phyloP scores from a whole-genome alignment of 768 basidiomycete genomes.

The Coprinellus aureogranulatus region DNA sequence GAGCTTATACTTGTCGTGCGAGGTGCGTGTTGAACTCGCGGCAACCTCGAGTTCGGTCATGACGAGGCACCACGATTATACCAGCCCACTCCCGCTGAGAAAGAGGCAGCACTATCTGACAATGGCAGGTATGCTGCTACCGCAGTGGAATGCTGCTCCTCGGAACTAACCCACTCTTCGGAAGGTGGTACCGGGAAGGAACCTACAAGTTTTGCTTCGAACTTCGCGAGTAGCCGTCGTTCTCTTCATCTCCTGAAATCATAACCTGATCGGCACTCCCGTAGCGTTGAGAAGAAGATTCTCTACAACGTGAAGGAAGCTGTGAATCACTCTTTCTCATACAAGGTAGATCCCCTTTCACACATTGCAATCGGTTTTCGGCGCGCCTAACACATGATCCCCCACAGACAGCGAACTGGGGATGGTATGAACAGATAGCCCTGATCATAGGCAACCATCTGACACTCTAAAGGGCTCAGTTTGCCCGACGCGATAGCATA shows the following conservation, averaged over 20 bases:
- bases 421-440: constrained; percentile 54
- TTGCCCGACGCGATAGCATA: constrained; percentile 69
- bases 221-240: constrained; percentile 55
- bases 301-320: constrained; percentile 73
- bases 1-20: constrained; percentile 79
- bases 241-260: not conserved
- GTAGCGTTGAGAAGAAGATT: constrained; percentile 42
- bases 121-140: constrained; percentile 48
- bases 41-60: not conserved
- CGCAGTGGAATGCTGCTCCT: constrained; percentile 7
- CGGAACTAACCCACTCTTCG: too few relatives aligned
- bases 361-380: too few relatives aligned
- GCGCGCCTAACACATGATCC: not conserved
- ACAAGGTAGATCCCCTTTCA: constrained; percentile 36
- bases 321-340: constrained; percentile 77
- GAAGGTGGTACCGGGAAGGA: constrained; percentile 81
- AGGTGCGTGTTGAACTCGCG: constrained; percentile 44
- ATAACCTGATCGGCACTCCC: not conserved
- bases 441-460: not conserved
- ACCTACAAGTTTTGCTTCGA: constrained; percentile 86
- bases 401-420: constrained; percentile 78
- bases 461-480: constrained; percentile 59
- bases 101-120: constrained; percentile 56
- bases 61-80: not conserved
- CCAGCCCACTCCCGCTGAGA: constrained; percentile 77